phyloP scores from a whole-genome alignment of 2,329 filamentous ascomycete genomes.

The Botryotinia calthae region DNA sequence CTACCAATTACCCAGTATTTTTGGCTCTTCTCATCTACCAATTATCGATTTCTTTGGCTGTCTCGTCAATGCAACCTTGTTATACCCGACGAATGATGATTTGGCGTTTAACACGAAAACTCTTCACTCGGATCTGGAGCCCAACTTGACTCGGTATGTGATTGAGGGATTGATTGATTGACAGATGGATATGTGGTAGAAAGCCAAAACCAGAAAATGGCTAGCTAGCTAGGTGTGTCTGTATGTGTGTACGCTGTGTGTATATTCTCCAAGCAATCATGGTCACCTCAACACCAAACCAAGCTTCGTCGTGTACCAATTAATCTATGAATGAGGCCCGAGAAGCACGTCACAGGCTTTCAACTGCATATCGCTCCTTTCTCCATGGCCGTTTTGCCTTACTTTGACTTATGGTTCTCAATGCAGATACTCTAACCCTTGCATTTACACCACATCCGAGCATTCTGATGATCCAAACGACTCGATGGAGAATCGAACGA shows the following conservation, averaged over 20 bases:
- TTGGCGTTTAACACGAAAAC: constrained; percentile 29
- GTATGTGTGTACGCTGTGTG: too few species aligned
- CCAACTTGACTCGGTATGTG: constrained; percentile 6
- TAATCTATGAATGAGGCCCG: constrained; percentile 19
- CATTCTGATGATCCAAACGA: neutral
- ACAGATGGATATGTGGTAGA: neutral
- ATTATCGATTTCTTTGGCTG: neutral
- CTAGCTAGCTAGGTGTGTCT: neutral
- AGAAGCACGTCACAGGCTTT: constrained; percentile 32
- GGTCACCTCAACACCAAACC: constrained; percentile 21
- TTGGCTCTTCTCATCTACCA: neutral
- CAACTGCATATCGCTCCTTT: neutral
- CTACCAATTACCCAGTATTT: too few species aligned
- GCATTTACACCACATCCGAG: neutral
- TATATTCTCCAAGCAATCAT: constrained; percentile 23
- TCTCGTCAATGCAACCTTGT: constrained; percentile 13
- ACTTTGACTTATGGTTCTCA: constrained; percentile 9
- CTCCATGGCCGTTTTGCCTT: neutral
- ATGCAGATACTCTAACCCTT: neutral
- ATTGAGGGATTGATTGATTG: too few species aligned
- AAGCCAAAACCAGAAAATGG: neutral
- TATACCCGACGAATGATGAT: constrained; percentile 35
- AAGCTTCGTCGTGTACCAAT: constrained; percentile 32
- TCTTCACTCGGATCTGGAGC: constrained; percentile 17
- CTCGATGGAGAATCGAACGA: neutral